phyloP scores from a whole-genome alignment of 106 monocot species.

The Cymbidium sinense region DNA sequence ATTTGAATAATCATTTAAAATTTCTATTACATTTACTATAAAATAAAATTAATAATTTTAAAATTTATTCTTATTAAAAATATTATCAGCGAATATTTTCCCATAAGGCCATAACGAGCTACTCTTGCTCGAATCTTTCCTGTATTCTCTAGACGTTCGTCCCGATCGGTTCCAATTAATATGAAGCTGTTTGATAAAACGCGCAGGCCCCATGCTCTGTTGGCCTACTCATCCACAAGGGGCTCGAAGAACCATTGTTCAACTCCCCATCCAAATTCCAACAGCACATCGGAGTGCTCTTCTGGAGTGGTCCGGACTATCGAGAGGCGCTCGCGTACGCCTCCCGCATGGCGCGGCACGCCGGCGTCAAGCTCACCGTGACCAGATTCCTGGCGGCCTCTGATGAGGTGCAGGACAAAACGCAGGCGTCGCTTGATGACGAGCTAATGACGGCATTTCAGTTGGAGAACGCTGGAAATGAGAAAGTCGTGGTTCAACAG shows the following conservation, averaged over 20 bases:
- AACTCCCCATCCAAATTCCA: not conserved
- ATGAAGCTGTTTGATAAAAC: not conserved
- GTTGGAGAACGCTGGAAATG: constrained; percentile 14
- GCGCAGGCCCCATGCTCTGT: constrained; percentile 31
- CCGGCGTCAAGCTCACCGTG: constrained; percentile 13
- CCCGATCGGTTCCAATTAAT: no score
- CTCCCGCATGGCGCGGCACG: constrained; percentile 18
- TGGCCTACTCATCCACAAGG: constrained; percentile 24
- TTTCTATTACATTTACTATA: no score
- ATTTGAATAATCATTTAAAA: no score
- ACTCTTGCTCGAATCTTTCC: no score
- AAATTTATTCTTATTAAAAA: no score
- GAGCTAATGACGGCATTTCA: constrained; percentile 2
- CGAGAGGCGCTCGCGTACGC: constrained; percentile 34
- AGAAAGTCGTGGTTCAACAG: constrained; percentile 10
- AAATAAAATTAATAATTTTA: no score
- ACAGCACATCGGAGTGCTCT: constrained; percentile 21
- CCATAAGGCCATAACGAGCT: no score
- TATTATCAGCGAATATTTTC: no score
- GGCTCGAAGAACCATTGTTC: not conserved
- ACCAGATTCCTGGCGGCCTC: constrained; percentile 2
- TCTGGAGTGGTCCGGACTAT: constrained; percentile 43
- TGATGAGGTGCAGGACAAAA: not conserved
- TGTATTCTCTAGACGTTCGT: no score
- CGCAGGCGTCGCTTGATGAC: constrained; percentile 19